Percentiles rank a stretch among this genome's conserved stretches.
Conservation (phyloP, 2,329 filamentous ascomycete species). For the Colletotrichum caudatum region DNA sequence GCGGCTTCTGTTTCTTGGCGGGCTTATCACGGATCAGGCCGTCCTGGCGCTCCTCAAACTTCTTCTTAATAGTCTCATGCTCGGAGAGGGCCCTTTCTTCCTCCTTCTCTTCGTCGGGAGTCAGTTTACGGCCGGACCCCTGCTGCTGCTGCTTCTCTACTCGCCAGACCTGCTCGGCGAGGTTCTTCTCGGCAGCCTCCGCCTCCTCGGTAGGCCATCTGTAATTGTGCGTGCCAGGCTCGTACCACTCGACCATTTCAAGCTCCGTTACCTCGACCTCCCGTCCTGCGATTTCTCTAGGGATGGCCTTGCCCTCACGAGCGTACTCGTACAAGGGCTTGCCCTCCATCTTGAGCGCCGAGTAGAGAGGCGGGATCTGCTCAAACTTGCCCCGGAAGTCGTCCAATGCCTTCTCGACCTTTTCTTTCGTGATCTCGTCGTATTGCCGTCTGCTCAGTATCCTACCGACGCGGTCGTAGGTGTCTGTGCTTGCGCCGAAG, state of each 20-base stretch:
- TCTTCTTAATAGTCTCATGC: conserved; percentile 69
- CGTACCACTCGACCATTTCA: conserved; percentile 86
- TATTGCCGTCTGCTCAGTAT: conserved; percentile 81
- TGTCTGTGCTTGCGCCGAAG: conserved; percentile 93
- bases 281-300: conserved; percentile 83
- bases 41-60: conserved; percentile 69
- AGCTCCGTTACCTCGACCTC: conserved; percentile 82
- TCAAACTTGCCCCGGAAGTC: conserved; percentile 85
- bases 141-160: conserved; percentile 70
- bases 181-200: conserved; percentile 77
- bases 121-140: conserved; percentile 61
- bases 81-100: conserved; percentile 67
- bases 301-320: conserved; percentile 86
- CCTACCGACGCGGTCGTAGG: conserved; percentile 89
- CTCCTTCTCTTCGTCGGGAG: conserved; percentile 66
- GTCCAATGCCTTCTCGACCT: conserved; percentile 80
- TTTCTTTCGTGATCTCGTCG: conserved; percentile 82
- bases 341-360: conserved; percentile 90
- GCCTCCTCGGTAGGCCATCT: conserved; percentile 85
- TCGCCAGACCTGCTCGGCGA: conserved; percentile 79
- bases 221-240: conserved; percentile 83
- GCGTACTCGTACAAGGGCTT: conserved; percentile 98
- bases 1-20: conserved; percentile 52
- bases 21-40: conserved; percentile 66
- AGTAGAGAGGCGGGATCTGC: conserved; percentile 93